phyloP scores from a whole-genome alignment of 148 eudicot species.

The Vaccinium vitisidaea region DNA sequence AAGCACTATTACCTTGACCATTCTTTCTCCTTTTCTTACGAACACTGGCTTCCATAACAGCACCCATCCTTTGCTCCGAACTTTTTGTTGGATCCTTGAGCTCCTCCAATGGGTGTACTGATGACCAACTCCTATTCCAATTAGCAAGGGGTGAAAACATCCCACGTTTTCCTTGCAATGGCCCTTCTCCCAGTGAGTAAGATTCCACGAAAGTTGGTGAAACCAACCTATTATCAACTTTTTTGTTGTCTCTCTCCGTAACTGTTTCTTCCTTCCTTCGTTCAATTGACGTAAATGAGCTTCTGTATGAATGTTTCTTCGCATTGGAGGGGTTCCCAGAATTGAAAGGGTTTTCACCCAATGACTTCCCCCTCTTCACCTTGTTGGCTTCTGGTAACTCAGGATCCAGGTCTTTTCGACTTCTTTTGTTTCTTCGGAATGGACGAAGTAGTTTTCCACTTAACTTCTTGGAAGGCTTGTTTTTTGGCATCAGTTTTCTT shows the following conservation, averaged over 20 bases:
- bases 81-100: constrained; percentile 19
- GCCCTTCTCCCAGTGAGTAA: constrained; percentile 7
- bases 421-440: constrained; percentile 5
- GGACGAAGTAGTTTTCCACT: constrained; percentile 8
- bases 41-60: constrained; percentile 12
- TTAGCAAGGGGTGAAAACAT: constrained; percentile 17
- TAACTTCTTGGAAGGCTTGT: constrained; percentile 16
- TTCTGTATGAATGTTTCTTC: constrained; percentile 13
- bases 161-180: constrained; percentile 21
- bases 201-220: constrained; percentile 13
- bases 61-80: constrained; percentile 13
- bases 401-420: constrained; percentile 14
- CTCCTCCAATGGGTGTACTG: constrained; percentile 21
- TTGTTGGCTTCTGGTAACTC: constrained; percentile 19
- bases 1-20: constrained; percentile 7
- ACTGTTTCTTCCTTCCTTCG: constrained; percentile 20
- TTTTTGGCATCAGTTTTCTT: constrained; percentile 23
- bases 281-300: constrained; percentile 12
- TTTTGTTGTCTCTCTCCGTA: constrained; percentile 23
- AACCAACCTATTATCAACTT: constrained; percentile 17
- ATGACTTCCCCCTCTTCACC: constrained; percentile 16
- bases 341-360: constrained; percentile 20
- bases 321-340: constrained; percentile 13
- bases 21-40: constrained; percentile 24
- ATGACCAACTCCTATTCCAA: constrained; percentile 19